Conservation (phyloP, 2,329 filamentous ascomycete species). For the Sphaerulina populicola region DNA sequence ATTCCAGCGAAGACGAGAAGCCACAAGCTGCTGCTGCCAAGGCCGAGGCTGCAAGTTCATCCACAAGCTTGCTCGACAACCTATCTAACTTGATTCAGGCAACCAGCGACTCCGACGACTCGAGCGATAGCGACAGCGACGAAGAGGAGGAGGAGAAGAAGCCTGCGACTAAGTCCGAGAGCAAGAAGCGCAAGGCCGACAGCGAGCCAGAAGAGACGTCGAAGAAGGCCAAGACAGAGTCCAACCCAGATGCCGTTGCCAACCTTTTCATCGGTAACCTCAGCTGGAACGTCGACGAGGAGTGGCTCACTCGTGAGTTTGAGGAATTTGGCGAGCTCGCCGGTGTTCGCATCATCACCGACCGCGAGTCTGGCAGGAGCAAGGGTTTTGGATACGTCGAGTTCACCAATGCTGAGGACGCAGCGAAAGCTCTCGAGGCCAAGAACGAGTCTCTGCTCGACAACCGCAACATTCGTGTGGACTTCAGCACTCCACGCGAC, state of each 20-base stretch:
- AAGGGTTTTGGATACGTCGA: constrained; percentile 92
- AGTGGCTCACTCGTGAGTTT: constrained; percentile 72
- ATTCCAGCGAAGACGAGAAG: constrained; percentile 26
- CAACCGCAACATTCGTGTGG: constrained; percentile 66
- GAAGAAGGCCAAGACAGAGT: constrained; percentile 60
- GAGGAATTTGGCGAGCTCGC: constrained; percentile 65
- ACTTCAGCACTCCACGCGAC: constrained; percentile 63
- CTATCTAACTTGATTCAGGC: constrained; percentile 15
- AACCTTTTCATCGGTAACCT: constrained; percentile 88
- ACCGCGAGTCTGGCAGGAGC: constrained; percentile 71
- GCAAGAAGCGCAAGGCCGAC: constrained; percentile 62
- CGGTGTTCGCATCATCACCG: constrained; percentile 71
- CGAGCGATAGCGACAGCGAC: constrained; percentile 35
- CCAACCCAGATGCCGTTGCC: constrained; percentile 35
- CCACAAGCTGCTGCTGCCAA: constrained; percentile 27
- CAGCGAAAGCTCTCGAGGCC: constrained; percentile 62
- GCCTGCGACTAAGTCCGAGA: constrained; percentile 33
- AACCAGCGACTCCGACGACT: constrained; percentile 32
- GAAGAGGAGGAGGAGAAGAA: constrained; percentile 26
- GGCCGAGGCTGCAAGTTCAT: constrained; percentile 8
- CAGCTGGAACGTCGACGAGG: constrained; percentile 83
- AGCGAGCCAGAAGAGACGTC: constrained; percentile 43
- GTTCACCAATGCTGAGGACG: constrained; percentile 60
- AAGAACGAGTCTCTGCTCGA: constrained; percentile 70
- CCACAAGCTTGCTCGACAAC: neutral